These are phyloP conservation scores for Meyerozyma sp. DNA, from an alignment of 1,139 yeast species.

Conservation along the genomic window DNA sequence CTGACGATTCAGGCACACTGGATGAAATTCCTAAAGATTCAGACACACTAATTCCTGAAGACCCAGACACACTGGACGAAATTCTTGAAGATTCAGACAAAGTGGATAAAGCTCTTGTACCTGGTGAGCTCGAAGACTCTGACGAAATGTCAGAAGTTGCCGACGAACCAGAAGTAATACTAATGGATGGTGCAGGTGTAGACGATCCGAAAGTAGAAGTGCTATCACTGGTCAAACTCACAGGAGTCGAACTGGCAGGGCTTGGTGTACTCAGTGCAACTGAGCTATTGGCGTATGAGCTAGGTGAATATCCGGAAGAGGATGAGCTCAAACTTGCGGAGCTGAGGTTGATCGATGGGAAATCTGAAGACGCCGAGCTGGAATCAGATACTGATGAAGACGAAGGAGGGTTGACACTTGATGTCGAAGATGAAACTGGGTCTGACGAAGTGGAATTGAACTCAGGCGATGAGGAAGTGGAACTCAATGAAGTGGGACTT, in stretches of 20 bases:
- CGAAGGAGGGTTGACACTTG: neutral
- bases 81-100: no score
- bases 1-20: no score
- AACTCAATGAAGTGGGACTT: conserved; percentile 1
- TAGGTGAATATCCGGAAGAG: neutral
- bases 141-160: no score
- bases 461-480: neutral
- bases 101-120: no score
- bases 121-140: no score
- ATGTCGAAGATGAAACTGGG: neutral
- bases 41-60: no score
- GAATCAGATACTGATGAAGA: neutral
- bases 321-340: neutral
- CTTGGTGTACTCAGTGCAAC: neutral
- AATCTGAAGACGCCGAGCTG: neutral
- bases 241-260: neutral
- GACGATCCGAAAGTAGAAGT: no score
- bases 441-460: neutral
- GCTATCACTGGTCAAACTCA: neutral
- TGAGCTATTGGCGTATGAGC: neutral
- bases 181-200: no score
- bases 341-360: neutral
- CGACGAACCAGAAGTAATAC: no score
- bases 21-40: no score
- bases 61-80: no score